Percentiles rank a stretch among this genome's conserved stretches.
phyloP scores from a whole-genome alignment of 768 basidiomycete genomes.

The Harrya chromipes region DNA sequence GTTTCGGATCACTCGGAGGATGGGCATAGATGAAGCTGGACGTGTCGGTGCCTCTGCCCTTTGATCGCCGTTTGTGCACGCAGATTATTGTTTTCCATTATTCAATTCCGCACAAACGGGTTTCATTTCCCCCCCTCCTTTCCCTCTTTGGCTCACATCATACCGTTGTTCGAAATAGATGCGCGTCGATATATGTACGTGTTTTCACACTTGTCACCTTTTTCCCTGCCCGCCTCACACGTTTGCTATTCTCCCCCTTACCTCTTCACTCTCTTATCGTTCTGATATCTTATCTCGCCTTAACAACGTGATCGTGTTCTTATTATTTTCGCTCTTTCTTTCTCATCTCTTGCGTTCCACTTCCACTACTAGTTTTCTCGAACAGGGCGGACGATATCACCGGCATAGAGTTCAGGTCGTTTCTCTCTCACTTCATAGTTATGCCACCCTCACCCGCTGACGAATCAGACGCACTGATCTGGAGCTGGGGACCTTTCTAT shows the following conservation, averaged over 20 bases:
- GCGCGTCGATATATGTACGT: conserved; percentile 7
- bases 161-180: conserved; percentile 19
- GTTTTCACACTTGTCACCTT: neutral
- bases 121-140: conserved; percentile 1
- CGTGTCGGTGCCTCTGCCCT: neutral
- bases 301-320: conserved; percentile 6
- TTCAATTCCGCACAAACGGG: conserved; percentile 10
- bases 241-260: neutral
- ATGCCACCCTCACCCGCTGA: neutral
- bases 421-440: conserved; percentile 8
- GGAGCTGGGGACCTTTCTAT: neutral
- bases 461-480: neutral
- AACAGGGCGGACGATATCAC: conserved; percentile 16
- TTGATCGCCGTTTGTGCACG: conserved; percentile 11
- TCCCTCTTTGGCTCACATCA: conserved; percentile 16
- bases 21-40: conserved; percentile 8
- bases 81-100: conserved; percentile 20
- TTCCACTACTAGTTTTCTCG: neutral
- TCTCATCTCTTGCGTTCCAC: neutral
- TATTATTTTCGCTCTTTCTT: too few relatives aligned
- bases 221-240: neutral
- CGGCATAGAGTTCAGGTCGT: conserved; percentile 15
- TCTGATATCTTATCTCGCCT: conserved; percentile 8
- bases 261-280: conserved; percentile 6
- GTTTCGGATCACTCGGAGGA: conserved; percentile 19